A percentile compares a stretch with the other conserved stretches of the same genome.
Conservation (phyloP, 139 green algal species). For the Coelastrella sp. region DNA sequence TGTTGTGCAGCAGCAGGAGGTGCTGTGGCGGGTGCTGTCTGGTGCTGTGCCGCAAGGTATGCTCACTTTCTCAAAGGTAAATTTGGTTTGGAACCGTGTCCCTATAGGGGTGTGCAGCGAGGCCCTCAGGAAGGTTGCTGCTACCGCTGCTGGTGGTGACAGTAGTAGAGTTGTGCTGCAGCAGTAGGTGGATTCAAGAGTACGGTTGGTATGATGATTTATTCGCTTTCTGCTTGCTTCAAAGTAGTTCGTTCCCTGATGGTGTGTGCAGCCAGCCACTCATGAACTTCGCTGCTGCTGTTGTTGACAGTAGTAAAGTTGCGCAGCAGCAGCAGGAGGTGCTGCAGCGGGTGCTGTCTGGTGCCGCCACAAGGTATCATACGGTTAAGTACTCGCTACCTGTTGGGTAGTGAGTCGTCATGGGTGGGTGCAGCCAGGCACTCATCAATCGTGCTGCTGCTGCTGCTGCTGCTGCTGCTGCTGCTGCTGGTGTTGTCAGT, state of each 20-base stretch:
- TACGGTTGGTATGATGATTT: background rate
- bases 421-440: too few species aligned
- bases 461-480: background rate
- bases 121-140: background rate
- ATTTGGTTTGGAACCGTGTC: too few species aligned
- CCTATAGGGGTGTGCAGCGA: too few species aligned
- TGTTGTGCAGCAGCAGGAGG: conserved; percentile 24
- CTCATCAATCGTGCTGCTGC: conserved; percentile 38
- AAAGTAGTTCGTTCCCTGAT: too few species aligned
- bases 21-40: conserved; percentile 46
- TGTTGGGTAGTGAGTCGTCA: too few species aligned
- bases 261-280: conserved; percentile 39
- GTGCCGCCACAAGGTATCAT: conserved; percentile 40
- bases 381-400: too few species aligned
- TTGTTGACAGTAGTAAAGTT: background rate
- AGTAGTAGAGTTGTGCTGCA: background rate
- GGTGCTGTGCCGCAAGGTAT: conserved; percentile 47
- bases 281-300: conserved; percentile 39
- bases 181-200: conserved; percentile 40
- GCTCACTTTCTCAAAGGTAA: too few species aligned
- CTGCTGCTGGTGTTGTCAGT: background rate
- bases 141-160: background rate
- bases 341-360: conserved; percentile 11
- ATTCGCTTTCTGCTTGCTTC: too few species aligned
- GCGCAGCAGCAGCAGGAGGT: background rate